Evolutionary conservation across 306 rosid species (phyloP).

Genomic region (Sophora flavescens): DNA sequence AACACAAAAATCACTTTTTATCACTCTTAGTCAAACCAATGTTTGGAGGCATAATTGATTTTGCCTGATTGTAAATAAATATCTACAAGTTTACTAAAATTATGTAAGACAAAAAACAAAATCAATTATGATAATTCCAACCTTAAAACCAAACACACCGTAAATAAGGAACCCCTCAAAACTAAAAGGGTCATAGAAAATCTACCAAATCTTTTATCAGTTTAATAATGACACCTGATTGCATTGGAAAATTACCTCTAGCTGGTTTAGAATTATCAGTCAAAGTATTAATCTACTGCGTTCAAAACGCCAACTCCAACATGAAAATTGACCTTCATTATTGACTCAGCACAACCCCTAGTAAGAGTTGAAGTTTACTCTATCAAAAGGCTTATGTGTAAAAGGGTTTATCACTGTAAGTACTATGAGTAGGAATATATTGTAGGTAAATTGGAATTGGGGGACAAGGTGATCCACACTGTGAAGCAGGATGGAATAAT

Average conservation of each 20-base stretch:
- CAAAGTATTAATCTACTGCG: background rate
- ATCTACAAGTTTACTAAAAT: no score
- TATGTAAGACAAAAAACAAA: no score
- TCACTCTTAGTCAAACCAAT: no score
- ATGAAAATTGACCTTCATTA: slow-evolving; percentile 13
- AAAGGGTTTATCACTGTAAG: slow-evolving; percentile 27
- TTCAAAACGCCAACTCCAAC: background rate
- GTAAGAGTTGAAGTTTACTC: slow-evolving; percentile 37
- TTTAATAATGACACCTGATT: slow-evolving; percentile 26
- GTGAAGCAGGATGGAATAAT: slow-evolving; percentile 12
- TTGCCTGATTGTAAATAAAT: no score
- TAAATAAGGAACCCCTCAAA: slow-evolving; percentile 35
- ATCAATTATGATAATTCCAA: no score
- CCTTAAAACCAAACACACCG: no score
- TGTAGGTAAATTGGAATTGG: slow-evolving; percentile 35
- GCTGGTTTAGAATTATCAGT: background rate
- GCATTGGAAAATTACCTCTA: slow-evolving; percentile 27
- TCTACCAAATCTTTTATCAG: background rate
- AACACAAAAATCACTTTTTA: no score
- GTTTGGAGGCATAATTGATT: no score
- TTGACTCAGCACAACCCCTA: slow-evolving; percentile 30
- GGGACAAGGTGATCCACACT: slow-evolving; percentile 27
- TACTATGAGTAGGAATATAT: slow-evolving; percentile 39
- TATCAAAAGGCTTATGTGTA: slow-evolving; percentile 17
- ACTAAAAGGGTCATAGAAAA: slow-evolving; percentile 36